Conservation (phyloP, 805 yeast species). For the Zygosaccharomyces bisporus region DNA sequence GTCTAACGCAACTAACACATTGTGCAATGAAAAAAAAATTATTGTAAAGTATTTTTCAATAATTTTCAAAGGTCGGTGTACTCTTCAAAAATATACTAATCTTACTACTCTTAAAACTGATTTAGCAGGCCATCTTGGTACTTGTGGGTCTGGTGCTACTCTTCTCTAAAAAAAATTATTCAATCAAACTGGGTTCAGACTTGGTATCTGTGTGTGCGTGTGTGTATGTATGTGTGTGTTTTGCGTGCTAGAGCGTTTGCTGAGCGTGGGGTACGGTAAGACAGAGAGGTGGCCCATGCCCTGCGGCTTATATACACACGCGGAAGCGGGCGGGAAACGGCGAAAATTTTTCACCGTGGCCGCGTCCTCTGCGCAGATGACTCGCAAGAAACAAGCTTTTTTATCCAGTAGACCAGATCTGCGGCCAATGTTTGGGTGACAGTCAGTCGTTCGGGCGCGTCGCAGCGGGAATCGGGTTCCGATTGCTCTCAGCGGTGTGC, state of each 20-base stretch:
- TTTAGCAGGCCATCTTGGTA: not conserved
- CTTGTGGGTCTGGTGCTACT: not conserved
- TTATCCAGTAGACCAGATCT: no score
- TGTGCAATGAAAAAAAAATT: not conserved
- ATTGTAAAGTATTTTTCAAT: not conserved
- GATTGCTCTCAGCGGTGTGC: not conserved
- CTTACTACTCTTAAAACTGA: not conserved
- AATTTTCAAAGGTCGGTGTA: not conserved
- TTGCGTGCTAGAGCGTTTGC: not conserved
- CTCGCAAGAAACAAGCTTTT: not conserved
- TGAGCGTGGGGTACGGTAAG: not conserved
- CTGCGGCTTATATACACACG: not conserved
- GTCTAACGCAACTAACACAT: not conserved
- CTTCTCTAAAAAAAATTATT: not conserved
- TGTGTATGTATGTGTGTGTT: not conserved
- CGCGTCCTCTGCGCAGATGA: not conserved
- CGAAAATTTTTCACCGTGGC: not conserved
- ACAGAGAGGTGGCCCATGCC: not conserved
- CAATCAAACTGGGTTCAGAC: no score
- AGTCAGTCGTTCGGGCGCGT: not conserved
- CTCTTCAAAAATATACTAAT: not conserved
- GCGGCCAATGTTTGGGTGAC: not conserved
- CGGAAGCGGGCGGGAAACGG: not conserved
- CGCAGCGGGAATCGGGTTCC: not conserved
- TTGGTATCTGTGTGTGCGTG: not conserved